phyloP scores from a whole-genome alignment of 192 early-diverging fungal species.

The Backusella australiensis region DNA sequence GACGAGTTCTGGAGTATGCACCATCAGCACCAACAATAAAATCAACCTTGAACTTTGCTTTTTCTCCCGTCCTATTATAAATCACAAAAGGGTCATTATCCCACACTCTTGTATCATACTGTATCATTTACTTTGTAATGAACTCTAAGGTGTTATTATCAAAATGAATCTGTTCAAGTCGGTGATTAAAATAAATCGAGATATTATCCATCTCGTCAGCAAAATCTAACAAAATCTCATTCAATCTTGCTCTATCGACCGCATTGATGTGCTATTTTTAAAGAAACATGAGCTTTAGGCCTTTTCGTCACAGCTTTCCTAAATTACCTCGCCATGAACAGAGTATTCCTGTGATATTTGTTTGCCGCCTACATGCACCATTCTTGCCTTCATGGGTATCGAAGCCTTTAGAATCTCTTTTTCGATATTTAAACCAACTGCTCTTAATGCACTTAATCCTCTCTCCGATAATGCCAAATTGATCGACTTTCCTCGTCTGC shows the following conservation, averaged over 20 bases:
- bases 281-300: background rate
- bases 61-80: conserved; percentile 23
- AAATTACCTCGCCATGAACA: conserved; percentile 73
- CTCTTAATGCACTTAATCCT: conserved; percentile 79
- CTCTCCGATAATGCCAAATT: conserved; percentile 91
- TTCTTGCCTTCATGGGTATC: conserved; percentile 90
- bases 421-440: conserved; percentile 66
- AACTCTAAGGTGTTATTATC: conserved; percentile 61
- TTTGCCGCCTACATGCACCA: conserved; percentile 77
- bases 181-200: conserved; percentile 73
- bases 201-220: conserved; percentile 70
- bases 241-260: conserved; percentile 81
- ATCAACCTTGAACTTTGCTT: conserved; percentile 54
- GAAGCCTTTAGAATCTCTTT: conserved; percentile 61
- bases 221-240: conserved; percentile 74
- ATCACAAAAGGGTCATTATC: too few relatives aligned
- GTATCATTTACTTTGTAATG: conserved; percentile 36
- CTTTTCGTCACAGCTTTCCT: background rate
- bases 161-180: conserved; percentile 67
- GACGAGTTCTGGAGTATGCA: conserved; percentile 77
- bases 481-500: conserved; percentile 75
- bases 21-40: conserved; percentile 90
- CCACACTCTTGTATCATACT: background rate
- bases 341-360: conserved; percentile 84
- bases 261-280: conserved; percentile 83